Evolutionary conservation across 352 stramenopile species (phyloP), one percentile per base, ranked within the genome.

Genomic region (Phytophthora macrochlamydospora): DNA sequence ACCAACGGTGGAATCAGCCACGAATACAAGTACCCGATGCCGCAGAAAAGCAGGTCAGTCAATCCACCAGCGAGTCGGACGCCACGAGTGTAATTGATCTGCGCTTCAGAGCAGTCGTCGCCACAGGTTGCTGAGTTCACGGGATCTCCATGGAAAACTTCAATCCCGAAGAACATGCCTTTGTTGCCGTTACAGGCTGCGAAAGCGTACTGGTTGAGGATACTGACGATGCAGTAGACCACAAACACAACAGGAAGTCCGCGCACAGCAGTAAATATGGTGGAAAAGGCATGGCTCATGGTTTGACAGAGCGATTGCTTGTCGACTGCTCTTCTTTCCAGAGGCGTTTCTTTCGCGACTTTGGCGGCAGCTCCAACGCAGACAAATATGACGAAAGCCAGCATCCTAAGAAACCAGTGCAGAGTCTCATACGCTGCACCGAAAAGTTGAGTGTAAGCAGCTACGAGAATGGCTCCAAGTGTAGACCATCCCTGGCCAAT

Each of bases 391-490:
- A 65, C 52, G 0, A 70, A 62, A 65, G 12, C n/a, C n/a, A 86
- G 40, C 78, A 86, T 4, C 65, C 66, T n/a, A 32, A 90, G 65
- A 66, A 90, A 90, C 56, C 40, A 73, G 37, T 76, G 65, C 1
- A 90, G n/a, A n/a, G n/a, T 28, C 2, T 73, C 65, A 46, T 85
- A 65, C 0, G 81, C 78, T 14, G 78, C 59, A 7, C 78, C 81
- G 56, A 81, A 86, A 32, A 75, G 49, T 31, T 79, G 56, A 37
- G 85, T 85, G 59, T 87, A 90, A 0, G 60, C 69, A 3, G 76
- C 69, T 5, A 90, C 69, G 7, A 84, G 18, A 30, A 90, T 73
- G 1, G 68, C 63, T 2, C 81, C 78, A 2, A 85, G 32, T 1
- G 72, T 86, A 12, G 76, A 64, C 62, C 76, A 81, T 4, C 59